Conservation (phyloP, 1,284 basidiomycete genomes). For the Abortiporus biennis region DNA sequence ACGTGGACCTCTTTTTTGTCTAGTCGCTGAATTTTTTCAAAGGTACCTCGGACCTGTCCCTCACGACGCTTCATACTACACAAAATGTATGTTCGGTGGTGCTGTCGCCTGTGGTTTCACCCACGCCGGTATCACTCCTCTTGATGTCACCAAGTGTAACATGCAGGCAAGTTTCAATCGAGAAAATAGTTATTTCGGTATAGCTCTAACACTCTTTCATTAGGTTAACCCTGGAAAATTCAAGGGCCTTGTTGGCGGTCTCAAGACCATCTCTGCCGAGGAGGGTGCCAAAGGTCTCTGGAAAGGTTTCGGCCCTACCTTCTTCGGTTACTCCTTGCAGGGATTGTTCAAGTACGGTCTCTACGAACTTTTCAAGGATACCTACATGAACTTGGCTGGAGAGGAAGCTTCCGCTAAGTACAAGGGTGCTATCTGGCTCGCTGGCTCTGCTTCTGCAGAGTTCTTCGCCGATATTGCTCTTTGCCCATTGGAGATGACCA, state of each 20-base stretch:
- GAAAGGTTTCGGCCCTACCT: conserved; percentile 90
- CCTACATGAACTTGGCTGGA: conserved; percentile 81
- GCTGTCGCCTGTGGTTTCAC: conserved; percentile 90
- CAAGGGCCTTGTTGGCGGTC: conserved; percentile 68
- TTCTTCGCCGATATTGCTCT: conserved; percentile 92
- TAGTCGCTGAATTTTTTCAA: conserved; percentile 8
- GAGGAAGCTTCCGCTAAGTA: conserved; percentile 81
- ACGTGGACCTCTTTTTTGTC: conserved; percentile 7
- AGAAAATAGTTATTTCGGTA: conserved; percentile 1
- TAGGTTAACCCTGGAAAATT: conserved; percentile 77
- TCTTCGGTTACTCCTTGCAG: conserved; percentile 93
- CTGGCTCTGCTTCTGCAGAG: conserved; percentile 89
- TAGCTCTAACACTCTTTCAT: conserved; percentile 4
- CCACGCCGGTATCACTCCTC: conserved; percentile 89
- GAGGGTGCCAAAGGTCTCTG: conserved; percentile 85
- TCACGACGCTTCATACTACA: conserved; percentile 68
- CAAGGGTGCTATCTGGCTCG: conserved; percentile 94
- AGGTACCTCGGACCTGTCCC: conserved; percentile 67
- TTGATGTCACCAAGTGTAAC: conserved; percentile 96
- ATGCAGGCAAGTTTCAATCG: conserved; percentile 74
- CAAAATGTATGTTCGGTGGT: conserved; percentile 86
- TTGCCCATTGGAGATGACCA: conserved; percentile 80
- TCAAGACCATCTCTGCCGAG: conserved; percentile 74
- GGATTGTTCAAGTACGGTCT: conserved; percentile 97
- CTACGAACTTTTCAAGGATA: conserved; percentile 95